Base-by-base conservation (phyloP, 805 yeast species). In the Komagataella pastoris region DNA sequence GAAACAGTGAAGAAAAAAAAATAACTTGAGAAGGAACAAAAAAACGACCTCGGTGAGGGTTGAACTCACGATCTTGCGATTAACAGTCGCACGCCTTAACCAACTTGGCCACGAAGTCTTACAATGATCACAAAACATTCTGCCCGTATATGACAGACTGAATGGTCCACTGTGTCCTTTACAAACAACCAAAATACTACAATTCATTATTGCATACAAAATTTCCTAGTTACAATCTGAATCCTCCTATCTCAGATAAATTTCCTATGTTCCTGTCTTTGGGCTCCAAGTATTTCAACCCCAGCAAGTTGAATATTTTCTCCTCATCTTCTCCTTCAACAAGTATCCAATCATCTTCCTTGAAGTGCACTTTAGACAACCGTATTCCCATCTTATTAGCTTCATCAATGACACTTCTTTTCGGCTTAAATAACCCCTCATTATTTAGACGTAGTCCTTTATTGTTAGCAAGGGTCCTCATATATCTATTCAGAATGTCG, bases 61-160 rank as follows among this genome's bases (percentile, higher is more conserved):
- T 68, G 79, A 74, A 74, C 79, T 74, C 77, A 64, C 79, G 79
- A 72, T 75, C 79, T 75, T 75, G 78, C 78, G 79, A 75, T 75
- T 75, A 74, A 74, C 79, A 74, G 79, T 74, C 79, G 78, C 77
- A 73, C 76, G 78, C 78, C 78, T 74, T 73, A 63, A 68, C 77
- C 77, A 73, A 68, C 78, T 74, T 74, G 79, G 78, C 77, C 77
- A 73, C 69, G 75, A 65, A 72, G 75, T 71, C 76, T 30, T 24
- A 44, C 40, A 10, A 10, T 10, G 40, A 14, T 14, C 12, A 30
- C 5, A 30, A 30, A 30, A 30, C 14, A 30, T 30, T 30, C 12
- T 3, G 40, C 3, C 40, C 6, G 2, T 10, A 8, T 30, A 30
- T 30, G 8, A 30, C 40, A 10, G 12, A 30, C 3, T 21, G 23